Percentiles rank a stretch among this genome's conserved stretches.
Conservation (phyloP, 345 rosid genomes). For the Trapa incisa region DNA sequence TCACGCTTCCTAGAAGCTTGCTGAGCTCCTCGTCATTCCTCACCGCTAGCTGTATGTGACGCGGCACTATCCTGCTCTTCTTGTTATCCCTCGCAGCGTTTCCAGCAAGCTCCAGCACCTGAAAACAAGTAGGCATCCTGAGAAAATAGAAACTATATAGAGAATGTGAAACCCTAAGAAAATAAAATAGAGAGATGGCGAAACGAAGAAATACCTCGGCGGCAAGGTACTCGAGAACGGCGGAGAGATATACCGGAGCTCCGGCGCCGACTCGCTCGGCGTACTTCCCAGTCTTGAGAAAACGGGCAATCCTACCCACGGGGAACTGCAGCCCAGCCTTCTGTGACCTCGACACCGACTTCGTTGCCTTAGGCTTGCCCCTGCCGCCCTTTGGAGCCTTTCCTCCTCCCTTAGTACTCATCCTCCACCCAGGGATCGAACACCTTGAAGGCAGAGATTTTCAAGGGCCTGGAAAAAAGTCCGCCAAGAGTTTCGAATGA, state of each 20-base stretch:
- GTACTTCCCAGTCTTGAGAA: conserved; percentile 65
- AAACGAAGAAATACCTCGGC: conserved; percentile 40
- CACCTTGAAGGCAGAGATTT: neutral
- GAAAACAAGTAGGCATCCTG: too few relatives aligned
- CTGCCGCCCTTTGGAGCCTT: conserved; percentile 61
- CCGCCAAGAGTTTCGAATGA: neutral
- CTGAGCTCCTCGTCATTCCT: too few relatives aligned
- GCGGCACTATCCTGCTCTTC: too few relatives aligned
- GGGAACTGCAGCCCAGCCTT: conserved; percentile 85
- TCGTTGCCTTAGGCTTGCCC: conserved; percentile 54
- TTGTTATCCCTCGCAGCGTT: too few relatives aligned
- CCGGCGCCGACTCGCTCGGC: conserved; percentile 79
- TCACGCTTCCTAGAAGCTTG: too few relatives aligned
- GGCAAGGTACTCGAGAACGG: conserved; percentile 69
- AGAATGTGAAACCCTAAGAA: too few relatives aligned
- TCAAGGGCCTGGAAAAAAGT: neutral
- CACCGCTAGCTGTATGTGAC: too few relatives aligned
- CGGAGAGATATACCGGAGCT: conserved; percentile 70
- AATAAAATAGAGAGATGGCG: neutral
- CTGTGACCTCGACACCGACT: conserved; percentile 51
- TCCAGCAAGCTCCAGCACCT: too few relatives aligned
- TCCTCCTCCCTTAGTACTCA: conserved; percentile 7
- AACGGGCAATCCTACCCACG: conserved; percentile 64
- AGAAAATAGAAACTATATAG: too few relatives aligned
- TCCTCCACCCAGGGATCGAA: neutral